Base-by-base conservation (phyloP, 2,329 filamentous ascomycete genomes). In the Ophiostoma sp. region DNA sequence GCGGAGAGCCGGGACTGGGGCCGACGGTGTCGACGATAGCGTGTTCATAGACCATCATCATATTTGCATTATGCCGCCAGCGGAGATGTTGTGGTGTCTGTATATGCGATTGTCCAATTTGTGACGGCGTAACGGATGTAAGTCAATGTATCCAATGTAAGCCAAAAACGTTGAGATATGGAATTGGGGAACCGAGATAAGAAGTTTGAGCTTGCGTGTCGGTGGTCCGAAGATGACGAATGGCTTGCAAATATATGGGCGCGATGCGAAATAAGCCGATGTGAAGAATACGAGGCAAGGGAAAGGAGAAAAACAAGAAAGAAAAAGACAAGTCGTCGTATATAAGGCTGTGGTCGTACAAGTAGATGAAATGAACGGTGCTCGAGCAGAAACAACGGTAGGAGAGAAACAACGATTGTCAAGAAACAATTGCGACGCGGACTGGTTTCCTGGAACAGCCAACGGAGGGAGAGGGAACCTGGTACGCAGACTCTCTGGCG, bases 1-100 rank as follows among this genome's bases (percentile, higher is more conserved):
- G 90, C 69, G 89, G 89, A 72, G 90, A 92, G 77, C 84, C 86
- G 64, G 89, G 88, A 68, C 75, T 77, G 62, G 77, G 75, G 69
- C 77, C 72, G 78, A 81, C 68, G 79, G 76, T 73, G 71, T 81
- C 75, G 73, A 78, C 76, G 68, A 77, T 72, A 66, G 76, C 71
- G 72, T 73, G 76, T 72, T 78, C 76, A 76, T 77, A 79, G 71
- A 76, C 75, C 78, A 81, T 80, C 76, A 78, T 81, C 75, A 72
- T 76, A 68, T 55, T 64, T 47, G 69, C 70, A 70, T 72, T 36
- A 16, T 67, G 62, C 62, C 62, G 65, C 47, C 60, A 60, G 68
- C 41, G 42, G 42, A 12, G 27, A 8, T 18, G 12, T n/a, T 27
- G 27, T 27, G 27, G 14, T 63, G 12, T 42, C 2, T 44, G 5